Evolutionary conservation across 148 eudicot species (phyloP).

Genomic region (Rhododendron henanense): DNA sequence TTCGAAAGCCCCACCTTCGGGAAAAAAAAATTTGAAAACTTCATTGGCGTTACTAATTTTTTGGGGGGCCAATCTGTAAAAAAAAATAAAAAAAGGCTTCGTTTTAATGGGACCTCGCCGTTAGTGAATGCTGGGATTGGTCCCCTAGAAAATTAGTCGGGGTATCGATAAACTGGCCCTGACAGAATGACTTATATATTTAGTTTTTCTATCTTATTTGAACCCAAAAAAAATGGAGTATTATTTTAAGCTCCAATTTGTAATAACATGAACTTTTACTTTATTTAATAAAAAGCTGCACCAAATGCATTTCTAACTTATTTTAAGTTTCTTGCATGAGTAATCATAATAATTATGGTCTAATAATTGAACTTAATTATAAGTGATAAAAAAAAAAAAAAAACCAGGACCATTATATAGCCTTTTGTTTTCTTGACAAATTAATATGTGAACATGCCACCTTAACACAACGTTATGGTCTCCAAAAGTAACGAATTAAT

Average conservation of each 20-base stretch:
- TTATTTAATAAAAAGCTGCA: neutral
- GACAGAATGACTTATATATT: neutral
- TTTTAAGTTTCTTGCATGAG: neutral
- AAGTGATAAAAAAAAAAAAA: neutral
- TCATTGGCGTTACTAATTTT: neutral
- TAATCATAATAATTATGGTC: neutral
- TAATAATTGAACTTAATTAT: neutral
- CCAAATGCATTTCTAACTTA: neutral
- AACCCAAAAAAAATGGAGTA: neutral
- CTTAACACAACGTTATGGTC: neutral
- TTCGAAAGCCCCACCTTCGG: neutral
- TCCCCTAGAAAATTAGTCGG: too few species aligned
- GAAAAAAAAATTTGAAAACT: neutral
- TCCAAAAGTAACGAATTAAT: neutral
- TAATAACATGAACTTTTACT: too few species aligned
- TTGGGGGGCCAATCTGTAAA: neutral
- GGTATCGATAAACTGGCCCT: too few species aligned
- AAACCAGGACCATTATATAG: neutral
- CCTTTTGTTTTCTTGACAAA: neutral
- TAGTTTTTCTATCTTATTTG: too few species aligned
- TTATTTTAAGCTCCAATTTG: too few species aligned
- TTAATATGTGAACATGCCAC: neutral
- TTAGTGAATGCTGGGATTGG: too few species aligned
- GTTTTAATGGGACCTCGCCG: neutral
- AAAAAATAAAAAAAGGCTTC: too few species aligned